Base-by-base conservation (phyloP, 305 asterid genomes). In the Solanum hybrid region DNA sequence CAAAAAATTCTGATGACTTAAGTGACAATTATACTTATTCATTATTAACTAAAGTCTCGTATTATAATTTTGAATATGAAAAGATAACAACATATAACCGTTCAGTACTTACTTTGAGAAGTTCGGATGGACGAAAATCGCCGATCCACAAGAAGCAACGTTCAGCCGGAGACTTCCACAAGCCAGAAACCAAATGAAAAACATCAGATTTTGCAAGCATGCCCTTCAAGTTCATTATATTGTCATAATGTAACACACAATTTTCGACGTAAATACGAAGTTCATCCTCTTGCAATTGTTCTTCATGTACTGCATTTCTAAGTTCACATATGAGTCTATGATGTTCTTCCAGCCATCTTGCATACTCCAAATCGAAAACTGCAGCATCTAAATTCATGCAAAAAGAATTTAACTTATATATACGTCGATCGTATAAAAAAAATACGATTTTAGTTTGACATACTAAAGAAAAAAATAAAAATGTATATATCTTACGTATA, bases 111-210 rank as follows among this genome's bases (percentile, higher is more conserved):
- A 96, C 99, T 98, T 96, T 97, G 75, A 96, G 94, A 93, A 97
- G 88, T 80, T 95, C 95, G 0, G 99, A 96, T 5, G 99, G 99
- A 19, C 99, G 96, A 92, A 96, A 94, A 75, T 95, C 99, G 0
- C 99, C 99, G 13, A 97, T 88, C 99, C 99, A 97, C 92, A 96
- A 90, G 93, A 96, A 96, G 92, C 98, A 96, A 0, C 99, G 93
- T 90, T 97, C 99, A 0, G 98, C 98, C 6, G 99, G 99, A 36
- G 99, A 94, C 91, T 93, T 95, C 98, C 99, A 97, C 90, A 88
- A 91, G 92, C 99, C 99, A 75, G 98, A 95, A 89, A 95, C 71
- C 6, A 96, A 91, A 91, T 97, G 99, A 90, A 97, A 95, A 10
- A 96, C 96, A 31, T 97, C 99, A n/a, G 95, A 85, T 80, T 94